phyloP scores from a whole-genome alignment of 2,329 filamentous ascomycete genomes.

The Epichloe aotearoae region DNA sequence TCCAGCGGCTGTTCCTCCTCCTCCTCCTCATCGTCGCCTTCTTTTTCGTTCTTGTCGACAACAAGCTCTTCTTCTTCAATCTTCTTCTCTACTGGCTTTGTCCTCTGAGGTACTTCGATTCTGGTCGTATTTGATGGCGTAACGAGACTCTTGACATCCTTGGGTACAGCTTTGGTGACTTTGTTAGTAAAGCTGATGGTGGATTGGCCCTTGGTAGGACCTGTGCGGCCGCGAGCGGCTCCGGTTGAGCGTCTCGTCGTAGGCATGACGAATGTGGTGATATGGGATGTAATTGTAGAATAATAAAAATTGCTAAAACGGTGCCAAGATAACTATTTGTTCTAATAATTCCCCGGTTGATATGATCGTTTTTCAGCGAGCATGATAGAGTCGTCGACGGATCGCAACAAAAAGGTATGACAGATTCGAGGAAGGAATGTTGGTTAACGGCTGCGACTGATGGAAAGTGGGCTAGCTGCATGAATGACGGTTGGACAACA shows the following conservation, averaged over 20 bases:
- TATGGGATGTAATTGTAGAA: not conserved
- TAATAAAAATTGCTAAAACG: not conserved
- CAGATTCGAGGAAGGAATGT: not conserved
- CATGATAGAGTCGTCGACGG: too few relatives aligned
- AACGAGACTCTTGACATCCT: conserved; percentile 30
- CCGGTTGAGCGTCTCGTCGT: conserved; percentile 35
- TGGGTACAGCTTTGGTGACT: conserved; percentile 40
- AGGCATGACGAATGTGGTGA: conserved; percentile 26
- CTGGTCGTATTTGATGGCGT: conserved; percentile 22
- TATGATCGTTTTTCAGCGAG: too few relatives aligned
- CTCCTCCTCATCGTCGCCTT: conserved; percentile 16
- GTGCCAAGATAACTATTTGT: too few relatives aligned
- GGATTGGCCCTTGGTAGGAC: conserved; percentile 33
- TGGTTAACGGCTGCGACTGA: not conserved
- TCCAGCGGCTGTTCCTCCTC: conserved; percentile 13
- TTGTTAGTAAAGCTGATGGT: conserved; percentile 45
- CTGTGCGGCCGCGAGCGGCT: conserved; percentile 21
- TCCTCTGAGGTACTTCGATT: conserved; percentile 16
- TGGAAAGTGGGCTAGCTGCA: not conserved
- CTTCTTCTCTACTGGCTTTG: conserved; percentile 8
- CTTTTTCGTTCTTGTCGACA: conserved; percentile 11
- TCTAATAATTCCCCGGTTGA: too few relatives aligned
- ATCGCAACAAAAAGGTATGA: not conserved
- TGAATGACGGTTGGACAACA: conserved; percentile 1
- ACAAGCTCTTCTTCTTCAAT: conserved; percentile 12